phyloP scores from a whole-genome alignment of 2,329 filamentous ascomycete species.

The Calonectria honghensis region DNA sequence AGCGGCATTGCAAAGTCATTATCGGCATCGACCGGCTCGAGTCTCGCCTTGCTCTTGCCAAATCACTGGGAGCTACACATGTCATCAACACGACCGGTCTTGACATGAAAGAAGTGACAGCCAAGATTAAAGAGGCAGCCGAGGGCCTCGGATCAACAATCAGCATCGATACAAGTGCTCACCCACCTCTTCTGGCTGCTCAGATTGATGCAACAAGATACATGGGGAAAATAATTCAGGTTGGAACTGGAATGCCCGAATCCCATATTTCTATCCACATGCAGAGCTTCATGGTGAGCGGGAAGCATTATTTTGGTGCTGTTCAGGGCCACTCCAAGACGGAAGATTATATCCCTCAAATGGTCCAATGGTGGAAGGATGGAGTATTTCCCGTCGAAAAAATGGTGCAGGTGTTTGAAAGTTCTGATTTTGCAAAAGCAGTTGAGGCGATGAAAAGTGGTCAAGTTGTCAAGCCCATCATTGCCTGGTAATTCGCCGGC shows the following conservation, averaged over 20 bases:
- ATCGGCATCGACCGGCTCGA: conserved; percentile 57
- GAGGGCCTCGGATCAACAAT: conserved; percentile 67
- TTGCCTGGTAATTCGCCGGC: conserved; percentile 52
- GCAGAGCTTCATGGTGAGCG: conserved; percentile 66
- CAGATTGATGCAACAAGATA: conserved; percentile 64
- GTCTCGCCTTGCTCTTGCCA: conserved; percentile 55
- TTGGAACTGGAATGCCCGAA: conserved; percentile 67
- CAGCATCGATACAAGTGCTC: conserved; percentile 70
- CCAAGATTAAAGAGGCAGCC: conserved; percentile 60
- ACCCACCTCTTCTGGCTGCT: conserved; percentile 62
- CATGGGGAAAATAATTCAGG: conserved; percentile 69
- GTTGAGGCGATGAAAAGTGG: conserved; percentile 57
- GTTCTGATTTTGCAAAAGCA: conserved; percentile 55
- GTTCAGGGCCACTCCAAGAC: conserved; percentile 59
- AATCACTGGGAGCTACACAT: conserved; percentile 59
- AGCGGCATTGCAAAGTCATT: conserved; percentile 52
- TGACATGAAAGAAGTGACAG: conserved; percentile 51
- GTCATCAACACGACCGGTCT: conserved; percentile 52
- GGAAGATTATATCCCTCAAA: conserved; percentile 61
- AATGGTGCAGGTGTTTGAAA: conserved; percentile 58
- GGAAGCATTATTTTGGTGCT: conserved; percentile 69
- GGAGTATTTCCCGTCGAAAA: conserved; percentile 59
- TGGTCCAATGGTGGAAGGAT: conserved; percentile 58
- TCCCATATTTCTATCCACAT: conserved; percentile 65
- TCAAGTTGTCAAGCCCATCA: conserved; percentile 58